phyloP scores from a whole-genome alignment of 768 basidiomycete genomes.

The Amanita polypyramis region DNA sequence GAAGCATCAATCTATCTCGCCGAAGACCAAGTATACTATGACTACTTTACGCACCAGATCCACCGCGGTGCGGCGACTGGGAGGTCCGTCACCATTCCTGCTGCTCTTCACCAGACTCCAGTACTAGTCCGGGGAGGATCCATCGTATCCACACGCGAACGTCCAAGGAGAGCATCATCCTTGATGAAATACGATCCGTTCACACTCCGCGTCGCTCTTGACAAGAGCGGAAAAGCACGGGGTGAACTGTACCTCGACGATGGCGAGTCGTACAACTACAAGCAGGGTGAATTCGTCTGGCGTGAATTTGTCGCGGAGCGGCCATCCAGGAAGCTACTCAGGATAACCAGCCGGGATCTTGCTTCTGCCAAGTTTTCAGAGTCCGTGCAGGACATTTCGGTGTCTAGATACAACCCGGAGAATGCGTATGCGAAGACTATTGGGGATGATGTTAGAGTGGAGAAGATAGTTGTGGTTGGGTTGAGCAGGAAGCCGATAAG shows the following conservation, averaged over 20 bases:
- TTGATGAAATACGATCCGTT: constrained; percentile 91
- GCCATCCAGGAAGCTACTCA: constrained; percentile 26
- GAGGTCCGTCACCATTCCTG: constrained; percentile 63
- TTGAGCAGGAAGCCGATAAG: constrained; percentile 48
- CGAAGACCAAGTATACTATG: constrained; percentile 90
- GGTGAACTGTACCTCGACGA: constrained; percentile 96
- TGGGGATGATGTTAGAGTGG: constrained; percentile 59
- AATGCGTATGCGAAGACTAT: constrained; percentile 68
- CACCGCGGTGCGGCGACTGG: constrained; percentile 61
- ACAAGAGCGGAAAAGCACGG: constrained; percentile 40
- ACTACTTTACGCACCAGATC: constrained; percentile 70
- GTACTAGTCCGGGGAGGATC: constrained; percentile 86
- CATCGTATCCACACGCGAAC: constrained; percentile 79
- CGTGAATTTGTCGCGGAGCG: constrained; percentile 57
- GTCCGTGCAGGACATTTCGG: constrained; percentile 41
- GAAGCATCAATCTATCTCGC: constrained; percentile 74
- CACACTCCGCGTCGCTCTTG: constrained; percentile 78
- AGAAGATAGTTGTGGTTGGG: constrained; percentile 75
- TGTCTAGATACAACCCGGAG: constrained; percentile 35
- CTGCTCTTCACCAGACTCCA: constrained; percentile 73
- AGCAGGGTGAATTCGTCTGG: constrained; percentile 76
- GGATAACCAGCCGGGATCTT: constrained; percentile 45
- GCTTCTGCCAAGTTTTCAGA: constrained; percentile 30
- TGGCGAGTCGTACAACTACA: constrained; percentile 72
- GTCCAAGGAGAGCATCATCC: constrained; percentile 75